A percentile compares a stretch with the other conserved stretches of the same genome.
These are phyloP conservation scores for Rostrohypoxylon terebratum DNA, from an alignment of 495 filamentous ascomycete species.

Conservation along the genomic window DNA sequence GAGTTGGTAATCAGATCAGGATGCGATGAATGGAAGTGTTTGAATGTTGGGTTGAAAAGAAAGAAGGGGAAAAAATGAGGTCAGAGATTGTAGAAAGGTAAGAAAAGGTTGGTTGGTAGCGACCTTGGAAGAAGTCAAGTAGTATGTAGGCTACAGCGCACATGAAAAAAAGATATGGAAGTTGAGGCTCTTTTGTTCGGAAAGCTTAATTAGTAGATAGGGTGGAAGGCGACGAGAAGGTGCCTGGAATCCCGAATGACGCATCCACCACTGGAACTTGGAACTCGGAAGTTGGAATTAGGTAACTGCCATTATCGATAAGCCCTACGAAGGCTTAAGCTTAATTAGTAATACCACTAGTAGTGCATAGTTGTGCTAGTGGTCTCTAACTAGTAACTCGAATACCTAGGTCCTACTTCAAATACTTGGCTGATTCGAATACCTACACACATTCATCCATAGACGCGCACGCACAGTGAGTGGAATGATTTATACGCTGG, in stretches of 20 bases:
- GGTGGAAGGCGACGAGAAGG: constrained; percentile 2
- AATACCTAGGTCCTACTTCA: too few relatives aligned
- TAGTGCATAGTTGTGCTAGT: too few relatives aligned
- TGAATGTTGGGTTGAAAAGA: not conserved
- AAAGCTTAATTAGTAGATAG: not conserved
- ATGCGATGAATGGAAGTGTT: not conserved
- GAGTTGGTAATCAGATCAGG: not conserved
- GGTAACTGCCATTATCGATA: not conserved
- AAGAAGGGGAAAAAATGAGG: not conserved
- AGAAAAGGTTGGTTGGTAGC: not conserved
- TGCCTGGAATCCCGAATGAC: constrained; percentile 6
- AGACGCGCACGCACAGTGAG: too few relatives aligned
- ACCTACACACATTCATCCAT: too few relatives aligned
- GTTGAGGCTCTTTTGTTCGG: constrained; percentile 8
- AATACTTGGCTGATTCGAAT: too few relatives aligned
- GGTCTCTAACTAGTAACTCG: too few relatives aligned
- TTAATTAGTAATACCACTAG: not conserved
- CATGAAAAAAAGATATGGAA: not conserved
- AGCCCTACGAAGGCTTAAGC: constrained; percentile 1
- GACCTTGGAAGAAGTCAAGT: not conserved
- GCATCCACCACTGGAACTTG: not conserved
- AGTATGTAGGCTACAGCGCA: constrained; percentile 12
- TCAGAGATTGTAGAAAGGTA: not conserved
- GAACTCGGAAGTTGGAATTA: not conserved
- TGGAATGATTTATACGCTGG: too few relatives aligned